These are phyloP conservation scores for Arthrobotrys musiformis DNA, from an alignment of 2,329 filamentous ascomycete species.

Conservation along the genomic window DNA sequence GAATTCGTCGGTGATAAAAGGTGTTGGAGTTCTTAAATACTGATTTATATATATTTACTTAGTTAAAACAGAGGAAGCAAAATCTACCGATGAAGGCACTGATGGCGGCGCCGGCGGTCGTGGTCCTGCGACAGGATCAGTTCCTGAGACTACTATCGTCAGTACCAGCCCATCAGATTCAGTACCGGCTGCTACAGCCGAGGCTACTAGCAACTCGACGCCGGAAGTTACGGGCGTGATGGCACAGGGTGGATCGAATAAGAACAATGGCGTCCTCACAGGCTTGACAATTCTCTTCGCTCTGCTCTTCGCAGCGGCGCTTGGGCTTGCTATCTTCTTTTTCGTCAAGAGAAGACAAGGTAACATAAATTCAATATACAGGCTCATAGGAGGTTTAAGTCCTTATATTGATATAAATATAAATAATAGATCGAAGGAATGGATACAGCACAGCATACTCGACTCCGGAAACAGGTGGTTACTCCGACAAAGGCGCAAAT, in stretches of 20 bases:
- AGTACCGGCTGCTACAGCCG: not conserved
- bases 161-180: not conserved
- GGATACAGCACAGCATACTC: conserved; percentile 41
- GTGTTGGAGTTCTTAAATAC: not conserved
- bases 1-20: not conserved
- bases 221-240: not conserved
- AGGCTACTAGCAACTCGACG: not conserved
- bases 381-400: not conserved
- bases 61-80: not conserved
- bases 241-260: not conserved
- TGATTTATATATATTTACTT: not conserved
- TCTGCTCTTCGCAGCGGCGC: conserved; percentile 40
- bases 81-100: not conserved
- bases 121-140: not conserved
- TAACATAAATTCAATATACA: not conserved
- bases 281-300: conserved; percentile 34
- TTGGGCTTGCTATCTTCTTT: conserved; percentile 39
- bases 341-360: conserved; percentile 50
- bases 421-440: conserved; percentile 28
- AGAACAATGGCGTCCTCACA: conserved; percentile 4
- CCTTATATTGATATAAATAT: conserved; percentile 10
- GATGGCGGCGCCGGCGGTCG: not conserved
- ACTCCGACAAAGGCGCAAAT: conserved; percentile 52
- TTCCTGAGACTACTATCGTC: not conserved
- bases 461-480: conserved; percentile 26